Conservation (phyloP, 1,284 basidiomycete genomes). For the Xanthoconium separans region DNA sequence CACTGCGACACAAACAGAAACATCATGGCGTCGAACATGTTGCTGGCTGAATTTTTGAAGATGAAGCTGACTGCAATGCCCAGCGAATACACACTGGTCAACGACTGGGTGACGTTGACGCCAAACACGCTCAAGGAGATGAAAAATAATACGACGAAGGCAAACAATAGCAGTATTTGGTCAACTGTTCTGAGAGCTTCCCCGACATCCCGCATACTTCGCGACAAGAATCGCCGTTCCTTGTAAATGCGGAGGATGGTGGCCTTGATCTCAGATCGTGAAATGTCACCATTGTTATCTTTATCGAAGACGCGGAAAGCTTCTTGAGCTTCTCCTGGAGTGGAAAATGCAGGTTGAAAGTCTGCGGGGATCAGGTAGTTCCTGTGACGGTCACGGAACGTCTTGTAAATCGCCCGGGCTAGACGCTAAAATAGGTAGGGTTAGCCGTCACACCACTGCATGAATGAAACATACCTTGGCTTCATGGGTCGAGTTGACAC, state of each 20-base stretch:
- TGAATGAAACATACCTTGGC: constrained; percentile 52
- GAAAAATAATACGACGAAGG: constrained; percentile 65
- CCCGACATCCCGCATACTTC: constrained; percentile 72
- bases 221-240: constrained; percentile 67
- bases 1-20: constrained; percentile 79
- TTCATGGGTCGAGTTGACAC: constrained; percentile 56
- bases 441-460: not conserved
- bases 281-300: constrained; percentile 78
- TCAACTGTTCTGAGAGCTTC: constrained; percentile 63
- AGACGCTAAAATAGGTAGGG: constrained; percentile 46
- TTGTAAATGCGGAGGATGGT: constrained; percentile 72
- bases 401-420: constrained; percentile 65
- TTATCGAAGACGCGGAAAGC: constrained; percentile 78
- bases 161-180: constrained; percentile 59
- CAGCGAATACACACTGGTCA: constrained; percentile 69
- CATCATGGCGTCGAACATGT: constrained; percentile 75
- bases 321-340: constrained; percentile 52
- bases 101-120: constrained; percentile 55
- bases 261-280: constrained; percentile 74
- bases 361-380: constrained; percentile 66
- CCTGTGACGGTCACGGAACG: constrained; percentile 56
- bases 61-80: constrained; percentile 72
- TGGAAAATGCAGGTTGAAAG: constrained; percentile 67
- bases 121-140: constrained; percentile 71
- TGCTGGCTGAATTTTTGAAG: constrained; percentile 69